These are phyloP conservation scores for Pseudogymnoascus sp. DNA, from an alignment of 2,329 filamentous ascomycete species.

Conservation along the genomic window DNA sequence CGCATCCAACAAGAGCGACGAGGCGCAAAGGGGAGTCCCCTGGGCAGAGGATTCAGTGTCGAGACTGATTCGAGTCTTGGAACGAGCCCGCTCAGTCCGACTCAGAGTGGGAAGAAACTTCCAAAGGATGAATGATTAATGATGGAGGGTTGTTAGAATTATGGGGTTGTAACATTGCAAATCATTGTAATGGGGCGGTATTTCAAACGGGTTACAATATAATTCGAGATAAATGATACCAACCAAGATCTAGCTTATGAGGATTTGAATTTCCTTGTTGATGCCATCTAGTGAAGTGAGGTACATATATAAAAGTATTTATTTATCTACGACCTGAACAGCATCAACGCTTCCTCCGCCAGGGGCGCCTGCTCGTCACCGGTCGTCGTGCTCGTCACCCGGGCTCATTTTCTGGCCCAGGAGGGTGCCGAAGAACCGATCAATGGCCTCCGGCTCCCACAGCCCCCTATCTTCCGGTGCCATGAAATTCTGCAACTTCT, in stretches of 20 bases:
- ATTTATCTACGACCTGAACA: conserved; percentile 25
- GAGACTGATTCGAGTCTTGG: conserved; percentile 27
- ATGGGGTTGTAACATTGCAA: no score
- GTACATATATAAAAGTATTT: background rate
- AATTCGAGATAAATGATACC: background rate
- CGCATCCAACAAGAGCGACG: conserved; percentile 18
- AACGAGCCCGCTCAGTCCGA: conserved; percentile 25
- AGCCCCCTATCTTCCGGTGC: conserved; percentile 73
- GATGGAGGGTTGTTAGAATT: no score
- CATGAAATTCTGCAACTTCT: conserved; percentile 98
- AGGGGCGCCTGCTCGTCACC: conserved; percentile 42
- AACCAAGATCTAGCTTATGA: background rate
- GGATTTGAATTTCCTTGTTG: background rate
- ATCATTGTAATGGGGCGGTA: background rate
- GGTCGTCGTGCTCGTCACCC: conserved; percentile 49
- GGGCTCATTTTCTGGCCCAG: conserved; percentile 65
- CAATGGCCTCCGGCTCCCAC: conserved; percentile 77
- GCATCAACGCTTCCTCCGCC: conserved; percentile 25
- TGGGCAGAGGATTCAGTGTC: conserved; percentile 23
- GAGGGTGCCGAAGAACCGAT: conserved; percentile 68
- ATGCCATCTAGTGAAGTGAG: background rate
- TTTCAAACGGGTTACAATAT: background rate
- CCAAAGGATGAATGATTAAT: conserved; percentile 2
- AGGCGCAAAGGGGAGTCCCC: conserved; percentile 19
- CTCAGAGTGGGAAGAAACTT: background rate